These are phyloP conservation scores for Aureobasidium leucospermi DNA, from an alignment of 2,329 filamentous ascomycete genomes.

Conservation along the genomic window DNA sequence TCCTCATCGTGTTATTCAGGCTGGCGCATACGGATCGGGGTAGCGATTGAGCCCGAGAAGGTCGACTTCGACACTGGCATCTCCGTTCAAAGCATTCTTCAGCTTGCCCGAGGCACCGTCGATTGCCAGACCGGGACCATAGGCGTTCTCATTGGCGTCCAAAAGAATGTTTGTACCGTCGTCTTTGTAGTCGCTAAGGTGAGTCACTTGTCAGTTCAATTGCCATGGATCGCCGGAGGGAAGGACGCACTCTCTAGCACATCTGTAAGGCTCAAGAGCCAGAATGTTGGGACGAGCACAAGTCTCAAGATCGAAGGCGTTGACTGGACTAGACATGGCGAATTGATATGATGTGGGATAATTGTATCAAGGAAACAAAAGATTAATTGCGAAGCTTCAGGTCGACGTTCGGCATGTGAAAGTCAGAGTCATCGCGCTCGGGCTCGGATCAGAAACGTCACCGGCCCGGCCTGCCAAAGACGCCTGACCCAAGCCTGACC, in stretches of 20 bases:
- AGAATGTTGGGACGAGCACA: slow-evolving; percentile 48
- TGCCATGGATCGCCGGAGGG: neutral
- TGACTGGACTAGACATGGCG: neutral
- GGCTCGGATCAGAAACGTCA: neutral
- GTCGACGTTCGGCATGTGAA: slow-evolving; percentile 1
- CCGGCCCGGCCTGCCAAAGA: neutral
- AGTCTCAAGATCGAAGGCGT: slow-evolving; percentile 40
- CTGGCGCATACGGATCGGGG: slow-evolving; percentile 63
- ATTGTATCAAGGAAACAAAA: neutral
- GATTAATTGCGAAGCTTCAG: neutral
- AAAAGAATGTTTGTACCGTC: slow-evolving; percentile 92
- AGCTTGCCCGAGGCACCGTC: slow-evolving; percentile 39
- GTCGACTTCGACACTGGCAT: slow-evolving; percentile 56
- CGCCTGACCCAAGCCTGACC: neutral
- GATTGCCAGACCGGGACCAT: slow-evolving; percentile 67
- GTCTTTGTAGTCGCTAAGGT: slow-evolving; percentile 79
- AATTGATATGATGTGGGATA: neutral
- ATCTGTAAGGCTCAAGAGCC: slow-evolving; percentile 46
- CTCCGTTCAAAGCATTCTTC: slow-evolving; percentile 36
- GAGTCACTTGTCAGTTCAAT: slow-evolving; percentile 18
- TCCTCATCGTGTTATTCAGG: neutral
- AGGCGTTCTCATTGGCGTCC: slow-evolving; percentile 97
- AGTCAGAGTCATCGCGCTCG: slow-evolving; percentile 6
- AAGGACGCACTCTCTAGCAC: slow-evolving; percentile 44
- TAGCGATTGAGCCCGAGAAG: slow-evolving; percentile 84